Evolutionary conservation across 2,329 filamentous ascomycete genomes (phyloP).

Genomic region (Pseudogymnoascus sp.): DNA sequence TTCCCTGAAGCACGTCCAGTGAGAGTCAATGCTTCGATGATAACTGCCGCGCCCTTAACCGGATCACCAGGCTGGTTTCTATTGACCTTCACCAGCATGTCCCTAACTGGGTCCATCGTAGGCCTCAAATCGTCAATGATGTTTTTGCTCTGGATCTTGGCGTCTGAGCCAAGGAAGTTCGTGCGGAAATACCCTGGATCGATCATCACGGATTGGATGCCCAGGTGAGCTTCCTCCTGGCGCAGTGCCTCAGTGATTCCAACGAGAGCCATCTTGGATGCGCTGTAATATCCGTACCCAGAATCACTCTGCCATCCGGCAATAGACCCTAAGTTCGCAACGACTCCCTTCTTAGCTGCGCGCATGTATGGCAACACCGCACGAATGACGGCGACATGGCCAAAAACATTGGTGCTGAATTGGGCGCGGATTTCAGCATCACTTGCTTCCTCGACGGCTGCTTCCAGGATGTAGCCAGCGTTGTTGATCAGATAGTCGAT

Average conservation of each 20-base stretch:
- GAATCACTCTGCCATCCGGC: slow-evolving; percentile 35
- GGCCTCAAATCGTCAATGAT: slow-evolving; percentile 10
- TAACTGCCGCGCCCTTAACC: slow-evolving; percentile 29
- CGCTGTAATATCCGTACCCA: slow-evolving; percentile 37
- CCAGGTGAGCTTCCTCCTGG: slow-evolving; percentile 37
- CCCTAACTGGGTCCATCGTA: neutral
- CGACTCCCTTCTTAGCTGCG: slow-evolving; percentile 32
- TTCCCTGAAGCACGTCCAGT: slow-evolving; percentile 27
- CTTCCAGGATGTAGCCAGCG: slow-evolving; percentile 37
- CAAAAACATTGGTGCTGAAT: slow-evolving; percentile 50
- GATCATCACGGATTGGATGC: slow-evolving; percentile 38
- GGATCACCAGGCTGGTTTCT: slow-evolving; percentile 36
- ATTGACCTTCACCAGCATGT: slow-evolving; percentile 23
- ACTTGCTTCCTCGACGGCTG: slow-evolving; percentile 38
- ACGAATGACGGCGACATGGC: slow-evolving; percentile 40
- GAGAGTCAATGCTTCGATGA: slow-evolving; percentile 32
- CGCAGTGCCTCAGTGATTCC: slow-evolving; percentile 37
- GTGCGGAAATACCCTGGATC: slow-evolving; percentile 47
- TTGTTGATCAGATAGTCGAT: slow-evolving; percentile 42
- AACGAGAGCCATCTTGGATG: slow-evolving; percentile 39
- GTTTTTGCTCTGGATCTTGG: slow-evolving; percentile 2
- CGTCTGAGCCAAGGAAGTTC: slow-evolving; percentile 32
- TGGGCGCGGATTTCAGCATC: slow-evolving; percentile 33
- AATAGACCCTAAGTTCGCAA: slow-evolving; percentile 42
- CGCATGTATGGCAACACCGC: slow-evolving; percentile 43